A percentile compares a stretch with the other conserved stretches of the same genome.
phyloP scores from a whole-genome alignment of 2,329 filamentous ascomycete species.

The Pleoardoris graminearum region DNA sequence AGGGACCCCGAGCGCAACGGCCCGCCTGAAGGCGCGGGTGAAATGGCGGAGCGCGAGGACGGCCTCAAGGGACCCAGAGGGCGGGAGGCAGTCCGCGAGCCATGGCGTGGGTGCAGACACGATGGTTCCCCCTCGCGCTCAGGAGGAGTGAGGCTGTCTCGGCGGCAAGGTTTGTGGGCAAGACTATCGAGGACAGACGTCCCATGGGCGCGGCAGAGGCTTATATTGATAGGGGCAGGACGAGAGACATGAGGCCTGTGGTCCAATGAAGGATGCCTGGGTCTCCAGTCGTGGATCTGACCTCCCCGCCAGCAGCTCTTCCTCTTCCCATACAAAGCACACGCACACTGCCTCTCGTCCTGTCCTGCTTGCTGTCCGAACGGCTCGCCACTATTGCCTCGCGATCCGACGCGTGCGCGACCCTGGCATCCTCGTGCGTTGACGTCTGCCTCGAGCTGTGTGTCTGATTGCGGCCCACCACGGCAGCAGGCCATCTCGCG shows the following conservation, averaged over 20 bases:
- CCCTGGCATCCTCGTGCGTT: not conserved
- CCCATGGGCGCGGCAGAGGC: constrained; percentile 12
- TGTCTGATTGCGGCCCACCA: constrained; percentile 26
- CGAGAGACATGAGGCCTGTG: constrained; percentile 13
- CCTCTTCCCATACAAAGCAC: not conserved
- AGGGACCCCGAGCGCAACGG: constrained; percentile 18
- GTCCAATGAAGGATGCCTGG: constrained; percentile 8
- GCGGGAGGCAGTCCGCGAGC: not conserved
- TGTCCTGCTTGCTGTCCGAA: not conserved
- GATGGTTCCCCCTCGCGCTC: not conserved
- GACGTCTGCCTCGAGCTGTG: constrained; percentile 5
- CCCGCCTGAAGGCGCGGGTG: constrained; percentile 17
- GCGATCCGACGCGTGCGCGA: constrained; percentile 5
- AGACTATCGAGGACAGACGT: constrained; percentile 5
- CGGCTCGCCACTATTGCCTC: not conserved
- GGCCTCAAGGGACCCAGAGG: not conserved
- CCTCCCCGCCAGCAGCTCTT: constrained; percentile 3
- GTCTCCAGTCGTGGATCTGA: constrained; percentile 6
- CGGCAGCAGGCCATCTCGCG: constrained; percentile 27
- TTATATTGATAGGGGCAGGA: constrained; percentile 22
- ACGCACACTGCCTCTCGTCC: not conserved
- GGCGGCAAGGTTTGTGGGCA: not conserved
- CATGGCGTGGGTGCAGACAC: not conserved
- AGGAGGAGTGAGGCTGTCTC: constrained; percentile 1
- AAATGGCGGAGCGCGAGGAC: not conserved